Evolutionary conservation across 176 grass and related monocot genomes (phyloP).

Genomic region (Alopecurus myosuroides): DNA sequence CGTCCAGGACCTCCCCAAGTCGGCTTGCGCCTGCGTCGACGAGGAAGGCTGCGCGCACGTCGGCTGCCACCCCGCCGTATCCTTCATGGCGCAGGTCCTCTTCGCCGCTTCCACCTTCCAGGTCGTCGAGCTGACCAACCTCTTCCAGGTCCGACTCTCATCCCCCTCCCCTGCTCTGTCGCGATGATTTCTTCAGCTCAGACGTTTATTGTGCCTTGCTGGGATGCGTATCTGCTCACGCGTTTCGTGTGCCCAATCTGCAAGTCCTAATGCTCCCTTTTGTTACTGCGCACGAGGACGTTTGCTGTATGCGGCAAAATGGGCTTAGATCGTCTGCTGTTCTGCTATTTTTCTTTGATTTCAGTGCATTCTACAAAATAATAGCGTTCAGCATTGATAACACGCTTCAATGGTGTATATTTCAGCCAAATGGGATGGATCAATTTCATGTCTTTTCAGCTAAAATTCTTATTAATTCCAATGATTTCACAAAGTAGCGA

Average conservation of each 20-base stretch:
- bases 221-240: background rate
- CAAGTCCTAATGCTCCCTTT: background rate
- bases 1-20: slow-evolving; percentile 58
- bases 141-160: slow-evolving; percentile 78
- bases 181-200: background rate
- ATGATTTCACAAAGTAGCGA: background rate
- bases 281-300: background rate
- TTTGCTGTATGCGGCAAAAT: background rate
- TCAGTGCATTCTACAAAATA: background rate
- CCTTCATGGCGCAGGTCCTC: slow-evolving; percentile 84
- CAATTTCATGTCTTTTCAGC: background rate
- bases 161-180: background rate
- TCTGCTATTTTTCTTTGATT: background rate
- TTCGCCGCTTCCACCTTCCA: slow-evolving; percentile 80
- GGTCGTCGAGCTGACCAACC: slow-evolving; percentile 75
- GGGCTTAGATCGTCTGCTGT: background rate
- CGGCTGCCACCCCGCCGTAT: slow-evolving; percentile 64
- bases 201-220: background rate
- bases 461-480: background rate
- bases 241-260: background rate
- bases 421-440: background rate
- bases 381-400: background rate
- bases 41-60: slow-evolving; percentile 60
- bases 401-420: background rate
- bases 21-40: slow-evolving; percentile 81